Evolutionary conservation across 2,329 filamentous ascomycete genomes (phyloP).

Genomic region (Colletotrichum scovillei): DNA sequence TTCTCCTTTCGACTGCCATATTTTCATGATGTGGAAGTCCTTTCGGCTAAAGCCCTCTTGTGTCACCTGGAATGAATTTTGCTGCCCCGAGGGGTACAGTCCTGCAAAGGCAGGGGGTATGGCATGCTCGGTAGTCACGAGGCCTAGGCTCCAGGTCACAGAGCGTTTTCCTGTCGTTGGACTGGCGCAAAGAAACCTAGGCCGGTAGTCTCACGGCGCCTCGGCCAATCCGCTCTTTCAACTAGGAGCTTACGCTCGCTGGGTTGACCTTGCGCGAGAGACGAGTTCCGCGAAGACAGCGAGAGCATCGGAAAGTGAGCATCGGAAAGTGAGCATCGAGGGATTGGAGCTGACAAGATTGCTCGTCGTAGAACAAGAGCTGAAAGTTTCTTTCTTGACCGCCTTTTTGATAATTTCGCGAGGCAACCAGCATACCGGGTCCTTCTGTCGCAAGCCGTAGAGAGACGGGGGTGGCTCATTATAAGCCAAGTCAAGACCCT

Average conservation of each 20-base stretch:
- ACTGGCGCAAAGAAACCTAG: background rate
- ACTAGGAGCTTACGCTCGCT: background rate
- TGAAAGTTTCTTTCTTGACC: constrained; percentile 6
- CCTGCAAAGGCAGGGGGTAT: background rate
- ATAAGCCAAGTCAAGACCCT: background rate
- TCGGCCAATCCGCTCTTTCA: background rate
- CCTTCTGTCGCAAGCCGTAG: constrained; percentile 2
- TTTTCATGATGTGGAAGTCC: background rate
- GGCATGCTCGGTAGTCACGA: background rate
- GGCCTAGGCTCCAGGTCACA: background rate
- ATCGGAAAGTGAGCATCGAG: background rate
- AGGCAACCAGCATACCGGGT: constrained; percentile 23
- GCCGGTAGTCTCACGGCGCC: background rate
- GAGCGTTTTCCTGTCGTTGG: background rate
- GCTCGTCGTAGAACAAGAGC: background rate
- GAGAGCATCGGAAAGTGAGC: background rate
- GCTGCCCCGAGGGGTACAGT: background rate
- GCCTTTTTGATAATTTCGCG: constrained; percentile 22
- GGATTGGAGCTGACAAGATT: background rate
- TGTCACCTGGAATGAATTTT: constrained; percentile 8
- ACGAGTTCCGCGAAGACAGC: background rate
- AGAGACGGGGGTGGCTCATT: constrained; percentile 10
- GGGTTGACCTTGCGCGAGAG: constrained; percentile 1
- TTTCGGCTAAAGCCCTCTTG: constrained; percentile 22
- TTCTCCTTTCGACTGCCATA: background rate